Percentiles rank a stretch among this genome's conserved stretches.
Evolutionary conservation across 1,284 basidiomycete species (phyloP).

Genomic region (Phylloporus sp.): DNA sequence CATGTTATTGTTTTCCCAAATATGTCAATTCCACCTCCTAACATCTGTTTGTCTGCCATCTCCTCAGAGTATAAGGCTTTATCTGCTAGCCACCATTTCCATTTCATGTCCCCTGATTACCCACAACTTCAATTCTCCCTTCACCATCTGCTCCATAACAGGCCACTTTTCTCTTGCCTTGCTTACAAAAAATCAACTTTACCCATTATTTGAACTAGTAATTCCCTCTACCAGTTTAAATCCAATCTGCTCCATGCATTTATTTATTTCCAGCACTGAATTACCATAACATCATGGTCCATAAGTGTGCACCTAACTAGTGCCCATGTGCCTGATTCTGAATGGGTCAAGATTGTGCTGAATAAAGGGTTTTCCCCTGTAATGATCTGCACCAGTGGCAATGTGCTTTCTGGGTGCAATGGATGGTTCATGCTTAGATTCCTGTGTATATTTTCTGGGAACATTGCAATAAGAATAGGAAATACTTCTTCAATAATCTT

Average conservation of each 20-base stretch:
- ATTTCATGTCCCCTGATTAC: background rate
- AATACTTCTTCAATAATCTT: no score
- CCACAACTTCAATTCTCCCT: background rate
- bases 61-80: background rate
- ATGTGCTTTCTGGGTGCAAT: no score
- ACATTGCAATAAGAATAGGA: no score
- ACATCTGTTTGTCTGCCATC: background rate
- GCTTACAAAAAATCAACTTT: background rate
- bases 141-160: background rate
- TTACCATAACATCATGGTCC: slow-evolving; percentile 5
- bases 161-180: background rate
- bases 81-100: background rate
- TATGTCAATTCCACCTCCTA: background rate
- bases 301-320: background rate
- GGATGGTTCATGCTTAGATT: no score
- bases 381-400: no score
- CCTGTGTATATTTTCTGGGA: no score
- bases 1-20: background rate
- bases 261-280: slow-evolving; percentile 4
- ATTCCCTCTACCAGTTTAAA: background rate
- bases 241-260: no score
- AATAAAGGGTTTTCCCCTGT: slow-evolving; percentile 7
- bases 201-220: background rate
- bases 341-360: slow-evolving; percentile 1
- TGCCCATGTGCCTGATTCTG: background rate